Percentiles rank a stretch among this genome's conserved stretches.
These are phyloP conservation scores for Saccharomycopsis oosterbeekiorum DNA, from an alignment of 805 yeast species.

Conservation along the genomic window DNA sequence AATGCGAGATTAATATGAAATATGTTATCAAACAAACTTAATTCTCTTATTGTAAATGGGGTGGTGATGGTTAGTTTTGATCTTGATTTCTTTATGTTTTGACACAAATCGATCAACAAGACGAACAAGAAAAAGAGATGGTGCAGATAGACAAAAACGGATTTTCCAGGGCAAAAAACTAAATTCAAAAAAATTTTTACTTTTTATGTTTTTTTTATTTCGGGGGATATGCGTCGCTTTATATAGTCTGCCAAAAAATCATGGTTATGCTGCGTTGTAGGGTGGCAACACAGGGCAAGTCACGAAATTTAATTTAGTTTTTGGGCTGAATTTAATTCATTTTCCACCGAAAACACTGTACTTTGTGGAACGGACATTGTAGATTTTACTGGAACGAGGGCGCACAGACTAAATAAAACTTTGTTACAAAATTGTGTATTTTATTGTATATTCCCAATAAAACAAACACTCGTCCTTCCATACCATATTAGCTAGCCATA, in stretches of 20 bases:
- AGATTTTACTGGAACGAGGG: not conserved
- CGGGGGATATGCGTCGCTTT: conserved; percentile 1
- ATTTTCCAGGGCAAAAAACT: too few relatives aligned
- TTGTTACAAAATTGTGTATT: not conserved
- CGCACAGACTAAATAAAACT: not conserved
- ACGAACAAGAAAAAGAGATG: not conserved
- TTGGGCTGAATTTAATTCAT: not conserved
- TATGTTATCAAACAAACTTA: not conserved
- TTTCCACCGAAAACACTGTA: not conserved
- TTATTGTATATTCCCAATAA: too few relatives aligned
- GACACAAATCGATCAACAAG: not conserved
- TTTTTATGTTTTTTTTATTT: not conserved
- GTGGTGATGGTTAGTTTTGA: not conserved
- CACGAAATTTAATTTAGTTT: not conserved
- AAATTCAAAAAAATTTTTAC: not conserved
- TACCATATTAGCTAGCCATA: too few relatives aligned
- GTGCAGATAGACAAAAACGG: not conserved
- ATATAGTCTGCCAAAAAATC: not conserved
- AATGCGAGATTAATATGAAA: not conserved
- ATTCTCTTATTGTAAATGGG: not conserved
- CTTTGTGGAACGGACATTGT: not conserved
- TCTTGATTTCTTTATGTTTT: not conserved
- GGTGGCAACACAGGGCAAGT: conserved; percentile 2
- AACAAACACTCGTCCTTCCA: too few relatives aligned
- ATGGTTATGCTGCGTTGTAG: not conserved